Evolutionary conservation across 768 basidiomycete genomes (phyloP).

Genomic region (Chalciporus pseudorubinellus): DNA sequence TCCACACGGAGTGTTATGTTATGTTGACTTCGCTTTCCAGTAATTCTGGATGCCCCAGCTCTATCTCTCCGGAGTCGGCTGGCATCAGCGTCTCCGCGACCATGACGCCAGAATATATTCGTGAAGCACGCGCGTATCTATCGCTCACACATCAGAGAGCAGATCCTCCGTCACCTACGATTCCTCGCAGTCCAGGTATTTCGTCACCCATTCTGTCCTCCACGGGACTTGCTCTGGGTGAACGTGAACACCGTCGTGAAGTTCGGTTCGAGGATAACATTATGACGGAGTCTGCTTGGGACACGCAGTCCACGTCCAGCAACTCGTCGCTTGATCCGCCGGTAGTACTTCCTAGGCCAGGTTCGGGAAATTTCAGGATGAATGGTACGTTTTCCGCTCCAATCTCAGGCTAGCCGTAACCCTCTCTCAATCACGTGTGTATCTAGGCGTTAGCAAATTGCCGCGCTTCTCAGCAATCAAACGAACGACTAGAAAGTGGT

Average conservation of each 20-base stretch:
- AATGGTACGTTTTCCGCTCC: constrained; percentile 18
- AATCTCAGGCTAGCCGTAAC: too few relatives aligned
- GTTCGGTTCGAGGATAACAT: constrained; percentile 35
- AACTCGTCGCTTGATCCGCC: constrained; percentile 29
- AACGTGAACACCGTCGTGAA: constrained; percentile 30
- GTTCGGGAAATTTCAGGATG: constrained; percentile 9
- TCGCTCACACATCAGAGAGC: constrained; percentile 26
- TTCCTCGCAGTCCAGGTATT: constrained; percentile 20
- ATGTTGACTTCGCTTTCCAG: constrained; percentile 14
- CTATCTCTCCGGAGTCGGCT: constrained; percentile 34
- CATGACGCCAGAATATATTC: constrained; percentile 33
- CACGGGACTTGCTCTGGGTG: constrained; percentile 26
- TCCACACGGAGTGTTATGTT: background rate
- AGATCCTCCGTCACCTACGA: constrained; percentile 9
- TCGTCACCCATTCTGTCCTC: constrained; percentile 32
- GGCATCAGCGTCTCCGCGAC: constrained; percentile 30
- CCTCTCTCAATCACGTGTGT: background rate
- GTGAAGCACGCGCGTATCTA: constrained; percentile 33
- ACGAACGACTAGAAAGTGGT: constrained; percentile 17
- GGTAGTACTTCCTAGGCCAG: constrained; percentile 11
- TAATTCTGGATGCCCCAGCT: constrained; percentile 26
- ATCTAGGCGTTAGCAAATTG: constrained; percentile 28
- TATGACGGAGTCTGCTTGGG: constrained; percentile 30
- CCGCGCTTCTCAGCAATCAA: constrained; percentile 32
- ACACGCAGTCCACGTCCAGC: constrained; percentile 30